Base-by-base conservation (phyloP, 2,329 filamentous ascomycete species). In the Trichoderma hamatum region DNA sequence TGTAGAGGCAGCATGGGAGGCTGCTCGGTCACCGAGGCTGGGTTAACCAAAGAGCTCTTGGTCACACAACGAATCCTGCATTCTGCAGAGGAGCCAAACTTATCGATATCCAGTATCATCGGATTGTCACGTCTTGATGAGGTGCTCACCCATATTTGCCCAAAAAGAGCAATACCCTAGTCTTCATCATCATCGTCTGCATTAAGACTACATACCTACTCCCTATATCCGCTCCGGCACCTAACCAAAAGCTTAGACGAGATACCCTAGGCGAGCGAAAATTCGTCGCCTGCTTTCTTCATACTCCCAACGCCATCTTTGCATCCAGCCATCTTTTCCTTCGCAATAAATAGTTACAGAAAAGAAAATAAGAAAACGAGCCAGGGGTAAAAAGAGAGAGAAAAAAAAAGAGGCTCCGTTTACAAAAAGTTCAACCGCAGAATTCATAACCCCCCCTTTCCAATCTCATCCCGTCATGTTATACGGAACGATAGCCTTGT, bases 401-500 rank as follows among this genome's bases (percentile, higher is more conserved):
- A 39, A n/a, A n/a, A 21, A 26, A 39, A n/a, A 26, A 28, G 9
- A 28, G 19, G 39, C 28, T 51, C 9, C 54, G 30, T 36, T 49
- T 34, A 28, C 39, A n/a, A 11, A 39, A 26, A 34, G n/a, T 56
- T 14, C 4, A 65, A 24, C 30, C 21, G 39, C 16, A 16, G 3
- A 56, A 26, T n/a, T 58, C 36, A 54, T 67, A 56, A 63, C 59
- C 55, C 59, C 49, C 63, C 52, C 19, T n/a, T 49, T 34, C 2
- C 13, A 26, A 71, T 73, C 56, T 72, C 74, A 71, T 74, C 74
- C 71, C 78, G 74, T 71, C 81, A 84, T 84, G 58, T 81, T 83
- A 73, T 86, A 89, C 16, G 87, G 86, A 68, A 89, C 86, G 73
- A 89, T 85, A 2, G 87, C 86, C 79, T 90, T 90, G 78, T 90